Percentiles rank a stretch among this genome's conserved stretches.
phyloP scores from a whole-genome alignment of 2,329 filamentous ascomycete species.

The Arachnopeziza araneosa region DNA sequence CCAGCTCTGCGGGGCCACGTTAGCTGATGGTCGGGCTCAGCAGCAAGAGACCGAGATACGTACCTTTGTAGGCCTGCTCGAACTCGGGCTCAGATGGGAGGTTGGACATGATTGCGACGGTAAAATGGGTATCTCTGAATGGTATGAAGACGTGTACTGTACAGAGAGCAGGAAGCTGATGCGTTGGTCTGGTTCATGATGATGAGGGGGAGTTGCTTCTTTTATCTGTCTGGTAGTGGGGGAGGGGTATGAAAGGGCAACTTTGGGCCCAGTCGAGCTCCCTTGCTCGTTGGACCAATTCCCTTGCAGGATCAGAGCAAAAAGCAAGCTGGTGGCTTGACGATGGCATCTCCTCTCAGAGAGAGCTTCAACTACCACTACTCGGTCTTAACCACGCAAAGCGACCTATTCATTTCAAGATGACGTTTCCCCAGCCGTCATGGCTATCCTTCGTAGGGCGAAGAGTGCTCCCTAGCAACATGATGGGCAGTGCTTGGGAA shows the following conservation, averaged over 20 bases:
- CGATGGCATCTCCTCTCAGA: neutral
- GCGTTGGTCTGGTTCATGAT: neutral
- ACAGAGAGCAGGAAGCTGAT: neutral
- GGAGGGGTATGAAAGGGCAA: neutral
- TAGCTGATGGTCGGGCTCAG: neutral
- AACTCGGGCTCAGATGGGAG: constrained; percentile 90
- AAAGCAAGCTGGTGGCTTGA: neutral
- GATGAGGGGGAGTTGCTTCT: constrained; percentile 1
- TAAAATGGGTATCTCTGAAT: neutral
- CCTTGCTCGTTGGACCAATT: neutral
- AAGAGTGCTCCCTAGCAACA: neutral
- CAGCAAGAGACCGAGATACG: constrained; percentile 27
- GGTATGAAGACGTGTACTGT: neutral
- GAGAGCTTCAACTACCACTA: neutral
- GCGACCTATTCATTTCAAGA: neutral
- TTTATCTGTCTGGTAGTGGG: neutral
- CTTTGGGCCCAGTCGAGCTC: neutral
- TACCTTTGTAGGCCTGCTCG: constrained; percentile 96
- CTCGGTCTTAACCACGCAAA: neutral
- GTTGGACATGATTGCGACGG: constrained; percentile 61
- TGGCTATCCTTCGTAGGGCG: neutral
- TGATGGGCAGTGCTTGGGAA: neutral
- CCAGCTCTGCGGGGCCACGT: constrained; percentile 62
- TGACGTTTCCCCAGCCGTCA: neutral
- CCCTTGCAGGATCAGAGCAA: neutral